Conservation (phyloP, 257 asterid genomes). For the Solanum sitiens region DNA sequence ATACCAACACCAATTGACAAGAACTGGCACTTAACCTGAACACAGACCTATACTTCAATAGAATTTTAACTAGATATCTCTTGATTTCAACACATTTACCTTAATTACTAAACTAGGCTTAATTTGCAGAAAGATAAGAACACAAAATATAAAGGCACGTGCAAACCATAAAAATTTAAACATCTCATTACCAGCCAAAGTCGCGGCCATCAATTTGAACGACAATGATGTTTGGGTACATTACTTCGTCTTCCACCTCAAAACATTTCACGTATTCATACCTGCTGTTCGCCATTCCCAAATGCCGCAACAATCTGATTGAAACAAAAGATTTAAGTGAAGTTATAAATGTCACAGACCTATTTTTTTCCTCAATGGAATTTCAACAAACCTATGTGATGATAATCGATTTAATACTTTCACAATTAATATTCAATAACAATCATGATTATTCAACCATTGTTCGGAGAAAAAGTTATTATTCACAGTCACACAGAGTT, state of each 20-base stretch:
- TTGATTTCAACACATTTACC: background rate
- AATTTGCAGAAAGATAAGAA: background rate
- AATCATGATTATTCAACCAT: background rate
- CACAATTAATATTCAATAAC: background rate
- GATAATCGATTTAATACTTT: background rate
- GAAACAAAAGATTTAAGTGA: background rate
- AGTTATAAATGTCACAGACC: background rate
- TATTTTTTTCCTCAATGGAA: background rate
- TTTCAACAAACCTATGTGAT: background rate
- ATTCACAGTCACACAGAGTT: background rate
- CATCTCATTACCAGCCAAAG: conserved; percentile 29
- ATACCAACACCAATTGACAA: background rate
- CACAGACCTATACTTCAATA: background rate
- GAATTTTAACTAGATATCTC: background rate
- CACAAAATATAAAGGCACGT: background rate
- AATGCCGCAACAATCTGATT: background rate
- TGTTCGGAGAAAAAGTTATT: background rate
- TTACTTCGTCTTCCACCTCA: conserved; percentile 58
- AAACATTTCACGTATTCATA: conserved; percentile 74
- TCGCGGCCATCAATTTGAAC: conserved; percentile 48
- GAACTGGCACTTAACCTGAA: background rate
- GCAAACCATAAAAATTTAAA: background rate
- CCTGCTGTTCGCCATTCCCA: conserved; percentile 68
- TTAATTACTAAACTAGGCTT: background rate
- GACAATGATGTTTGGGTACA: conserved; percentile 48